Conservation (phyloP, 129 eudicot species). For the Flaveria robusta region DNA sequence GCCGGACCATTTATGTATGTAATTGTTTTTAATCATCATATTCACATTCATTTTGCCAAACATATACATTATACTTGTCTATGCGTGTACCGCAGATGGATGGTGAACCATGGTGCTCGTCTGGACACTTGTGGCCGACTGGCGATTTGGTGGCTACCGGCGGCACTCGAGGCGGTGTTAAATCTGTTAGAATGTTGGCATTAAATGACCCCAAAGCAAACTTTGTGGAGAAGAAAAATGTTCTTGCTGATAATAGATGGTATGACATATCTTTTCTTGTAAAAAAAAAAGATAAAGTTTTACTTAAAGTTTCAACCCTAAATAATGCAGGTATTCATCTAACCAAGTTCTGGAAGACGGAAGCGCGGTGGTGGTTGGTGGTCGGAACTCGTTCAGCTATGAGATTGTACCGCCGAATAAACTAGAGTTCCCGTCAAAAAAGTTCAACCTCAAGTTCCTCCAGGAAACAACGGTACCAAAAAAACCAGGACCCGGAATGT, state of each 20-base stretch:
- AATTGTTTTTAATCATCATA: neutral
- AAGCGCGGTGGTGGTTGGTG: slow-evolving; percentile 62
- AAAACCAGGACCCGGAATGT: slow-evolving; percentile 34
- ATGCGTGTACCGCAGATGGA: slow-evolving; percentile 41
- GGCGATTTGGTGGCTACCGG: slow-evolving; percentile 77
- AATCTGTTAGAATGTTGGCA: slow-evolving; percentile 44
- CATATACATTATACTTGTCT: neutral
- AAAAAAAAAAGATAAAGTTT: neutral
- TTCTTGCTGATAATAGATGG: slow-evolving; percentile 64
- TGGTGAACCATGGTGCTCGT: slow-evolving; percentile 88
- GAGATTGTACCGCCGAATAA: slow-evolving; percentile 55
- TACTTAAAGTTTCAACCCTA: neutral
- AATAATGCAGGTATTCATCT: slow-evolving; percentile 59
- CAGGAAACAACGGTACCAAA: slow-evolving; percentile 50
- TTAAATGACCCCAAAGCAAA: slow-evolving; percentile 41
- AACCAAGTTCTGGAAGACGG: slow-evolving; percentile 65
- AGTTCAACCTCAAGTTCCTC: slow-evolving; percentile 52
- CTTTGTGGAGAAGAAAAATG: slow-evolving; percentile 47
- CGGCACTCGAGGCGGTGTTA: slow-evolving; percentile 52
- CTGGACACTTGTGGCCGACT: slow-evolving; percentile 57
- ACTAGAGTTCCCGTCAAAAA: slow-evolving; percentile 28
- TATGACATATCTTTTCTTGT: slow-evolving; percentile 4
- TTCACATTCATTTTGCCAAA: neutral
- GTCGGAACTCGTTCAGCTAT: slow-evolving; percentile 58
- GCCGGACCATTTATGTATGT: slow-evolving; percentile 55